Conservation (phyloP, 371 early-diverging fungal species). For the Vairimorpha ceranae region DNA sequence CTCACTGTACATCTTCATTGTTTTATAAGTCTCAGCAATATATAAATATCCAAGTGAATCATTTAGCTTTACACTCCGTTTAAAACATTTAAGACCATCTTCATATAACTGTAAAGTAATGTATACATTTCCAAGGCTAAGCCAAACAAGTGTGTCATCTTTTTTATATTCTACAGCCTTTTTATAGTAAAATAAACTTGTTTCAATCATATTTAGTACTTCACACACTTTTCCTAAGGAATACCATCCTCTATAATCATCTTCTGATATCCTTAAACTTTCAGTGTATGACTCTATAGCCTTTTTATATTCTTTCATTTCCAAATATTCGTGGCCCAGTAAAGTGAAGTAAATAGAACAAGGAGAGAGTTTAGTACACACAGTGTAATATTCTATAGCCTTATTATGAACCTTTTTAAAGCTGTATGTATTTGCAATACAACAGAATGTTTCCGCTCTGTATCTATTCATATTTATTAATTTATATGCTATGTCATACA, state of each 20-base stretch:
- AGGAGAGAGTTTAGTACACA: slow-evolving; percentile 71
- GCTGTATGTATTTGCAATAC: slow-evolving; percentile 76
- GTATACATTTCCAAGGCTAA: slow-evolving; percentile 42
- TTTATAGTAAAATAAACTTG: slow-evolving; percentile 74
- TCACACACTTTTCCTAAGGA: slow-evolving; percentile 81
- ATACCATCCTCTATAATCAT: slow-evolving; percentile 83
- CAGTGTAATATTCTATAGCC: slow-evolving; percentile 74
- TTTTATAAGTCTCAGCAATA: slow-evolving; percentile 43
- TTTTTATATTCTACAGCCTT: slow-evolving; percentile 68
- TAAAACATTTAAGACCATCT: slow-evolving; percentile 50
- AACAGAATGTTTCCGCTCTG: slow-evolving; percentile 74
- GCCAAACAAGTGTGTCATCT: slow-evolving; percentile 45
- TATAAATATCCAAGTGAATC: slow-evolving; percentile 35
- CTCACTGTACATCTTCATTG: slow-evolving; percentile 31
- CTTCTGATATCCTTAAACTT: slow-evolving; percentile 70
- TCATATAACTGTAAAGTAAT: slow-evolving; percentile 30
- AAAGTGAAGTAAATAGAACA: slow-evolving; percentile 75
- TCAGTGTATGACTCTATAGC: slow-evolving; percentile 79
- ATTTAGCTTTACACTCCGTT: slow-evolving; percentile 25
- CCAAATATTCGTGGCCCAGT: slow-evolving; percentile 85
- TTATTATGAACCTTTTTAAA: slow-evolving; percentile 70
- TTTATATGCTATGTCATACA: slow-evolving; percentile 72
- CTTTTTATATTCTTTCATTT: slow-evolving; percentile 73
- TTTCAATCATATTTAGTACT: slow-evolving; percentile 70
- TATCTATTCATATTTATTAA: slow-evolving; percentile 70